Percentiles rank a stretch among this genome's conserved stretches.
Evolutionary conservation across 2,329 filamentous ascomycete genomes (phyloP).

Genomic region (Rutstroemia sydowiana): DNA sequence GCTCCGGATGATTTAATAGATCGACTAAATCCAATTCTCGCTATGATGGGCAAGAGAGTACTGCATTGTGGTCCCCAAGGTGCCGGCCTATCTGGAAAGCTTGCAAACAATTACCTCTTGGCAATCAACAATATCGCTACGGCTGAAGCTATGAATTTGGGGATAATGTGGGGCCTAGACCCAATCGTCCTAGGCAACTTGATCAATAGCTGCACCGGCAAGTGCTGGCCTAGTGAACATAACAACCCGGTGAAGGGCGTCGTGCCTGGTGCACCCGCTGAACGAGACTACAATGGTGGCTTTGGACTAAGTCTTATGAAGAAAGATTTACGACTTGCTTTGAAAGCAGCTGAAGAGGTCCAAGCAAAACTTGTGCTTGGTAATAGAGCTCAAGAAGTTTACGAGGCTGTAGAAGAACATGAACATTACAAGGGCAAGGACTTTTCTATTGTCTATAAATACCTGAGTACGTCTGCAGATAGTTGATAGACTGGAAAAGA

Average conservation of each 20-base stretch:
- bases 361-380: conserved; percentile 60
- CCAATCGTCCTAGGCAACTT: conserved; percentile 65
- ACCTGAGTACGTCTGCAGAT: conserved; percentile 39
- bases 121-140: conserved; percentile 78
- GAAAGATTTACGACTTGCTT: conserved; percentile 69
- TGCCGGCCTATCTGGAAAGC: conserved; percentile 80
- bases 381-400: conserved; percentile 55
- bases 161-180: conserved; percentile 47
- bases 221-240: conserved; percentile 90
- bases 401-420: conserved; percentile 55
- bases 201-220: conserved; percentile 90
- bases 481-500: not conserved
- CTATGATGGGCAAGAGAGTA: conserved; percentile 78
- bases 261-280: conserved; percentile 66
- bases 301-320: conserved; percentile 74
- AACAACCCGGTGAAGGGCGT: conserved; percentile 94
- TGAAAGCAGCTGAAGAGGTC: conserved; percentile 62
- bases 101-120: conserved; percentile 95
- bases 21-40: conserved; percentile 60
- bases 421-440: conserved; percentile 62
- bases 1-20: conserved; percentile 53
- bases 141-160: conserved; percentile 52
- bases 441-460: conserved; percentile 76
- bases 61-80: conserved; percentile 82
- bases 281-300: conserved; percentile 67